A percentile compares a stretch with the other conserved stretches of the same genome.
phyloP scores from a whole-genome alignment of 371 early-diverging fungal genomes.

The Parasitella parasitica region DNA sequence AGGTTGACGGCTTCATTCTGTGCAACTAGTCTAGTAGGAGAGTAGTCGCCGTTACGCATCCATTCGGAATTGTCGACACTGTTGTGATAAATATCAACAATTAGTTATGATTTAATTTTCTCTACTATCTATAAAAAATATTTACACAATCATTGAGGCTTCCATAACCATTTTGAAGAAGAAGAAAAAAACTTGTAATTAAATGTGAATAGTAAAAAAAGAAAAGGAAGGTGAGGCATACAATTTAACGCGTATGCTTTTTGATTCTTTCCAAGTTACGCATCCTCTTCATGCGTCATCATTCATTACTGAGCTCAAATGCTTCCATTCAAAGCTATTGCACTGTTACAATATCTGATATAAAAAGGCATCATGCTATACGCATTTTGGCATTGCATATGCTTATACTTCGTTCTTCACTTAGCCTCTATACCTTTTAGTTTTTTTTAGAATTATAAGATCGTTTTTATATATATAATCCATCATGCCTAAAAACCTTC shows the following conservation, averaged over 20 bases:
- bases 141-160: constrained; percentile 67
- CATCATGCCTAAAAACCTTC: too few species aligned
- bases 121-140: too few species aligned
- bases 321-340: too few species aligned
- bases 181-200: background rate
- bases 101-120: too few species aligned
- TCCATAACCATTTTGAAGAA: constrained; percentile 58
- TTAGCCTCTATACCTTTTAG: too few species aligned
- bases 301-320: too few species aligned
- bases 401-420: too few species aligned
- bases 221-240: background rate
- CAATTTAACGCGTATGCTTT: background rate
- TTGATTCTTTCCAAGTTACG: background rate
- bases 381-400: too few species aligned
- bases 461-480: too few species aligned
- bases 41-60: constrained; percentile 99
- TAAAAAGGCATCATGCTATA: too few species aligned
- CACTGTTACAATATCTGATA: too few species aligned
- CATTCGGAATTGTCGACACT: constrained; percentile 99
- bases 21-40: constrained; percentile 91
- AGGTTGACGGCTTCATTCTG: constrained; percentile 95
- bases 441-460: too few species aligned
- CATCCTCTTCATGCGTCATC: background rate
- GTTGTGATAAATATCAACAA: background rate
- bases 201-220: background rate